These are phyloP conservation scores for Quercus wislizeni DNA, from an alignment of 306 rosid genomes.

Conservation along the genomic window DNA sequence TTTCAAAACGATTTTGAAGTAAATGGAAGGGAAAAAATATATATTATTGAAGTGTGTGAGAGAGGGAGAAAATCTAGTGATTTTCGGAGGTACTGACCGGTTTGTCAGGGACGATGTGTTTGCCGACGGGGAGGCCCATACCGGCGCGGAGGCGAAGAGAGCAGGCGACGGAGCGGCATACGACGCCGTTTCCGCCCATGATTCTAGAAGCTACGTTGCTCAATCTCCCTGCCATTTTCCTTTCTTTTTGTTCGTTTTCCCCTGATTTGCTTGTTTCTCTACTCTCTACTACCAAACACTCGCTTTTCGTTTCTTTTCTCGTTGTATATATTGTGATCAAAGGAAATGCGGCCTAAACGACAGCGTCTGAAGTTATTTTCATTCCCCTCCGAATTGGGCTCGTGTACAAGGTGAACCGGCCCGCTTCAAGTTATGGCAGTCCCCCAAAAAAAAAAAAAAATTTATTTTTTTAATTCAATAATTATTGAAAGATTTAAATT, in stretches of 20 bases:
- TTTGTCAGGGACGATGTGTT: slow-evolving; percentile 75
- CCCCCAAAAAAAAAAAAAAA: no score
- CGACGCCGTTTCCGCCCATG: slow-evolving; percentile 82
- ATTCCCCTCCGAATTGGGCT: not conserved
- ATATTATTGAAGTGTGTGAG: not conserved
- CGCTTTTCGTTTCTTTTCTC: not conserved
- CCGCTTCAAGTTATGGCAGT: no score
- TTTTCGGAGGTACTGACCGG: slow-evolving; percentile 50
- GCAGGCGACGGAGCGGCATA: slow-evolving; percentile 61
- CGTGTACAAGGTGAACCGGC: no score
- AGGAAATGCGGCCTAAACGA: not conserved
- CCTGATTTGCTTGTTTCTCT: not conserved
- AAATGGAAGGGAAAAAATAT: not conserved
- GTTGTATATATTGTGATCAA: not conserved
- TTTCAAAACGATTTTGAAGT: not conserved
- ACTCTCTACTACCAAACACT: not conserved
- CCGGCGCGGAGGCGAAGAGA: slow-evolving; percentile 82
- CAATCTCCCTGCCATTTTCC: slow-evolving; percentile 72
- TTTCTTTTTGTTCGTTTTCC: not conserved
- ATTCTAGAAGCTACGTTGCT: slow-evolving; percentile 65
- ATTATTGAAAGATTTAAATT: no score
- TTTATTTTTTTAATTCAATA: no score
- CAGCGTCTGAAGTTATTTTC: not conserved
- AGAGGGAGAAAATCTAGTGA: not conserved
- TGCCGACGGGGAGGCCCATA: slow-evolving; percentile 93